phyloP scores from a whole-genome alignment of 768 basidiomycete genomes.

The Daedaleopsis sinensis region DNA sequence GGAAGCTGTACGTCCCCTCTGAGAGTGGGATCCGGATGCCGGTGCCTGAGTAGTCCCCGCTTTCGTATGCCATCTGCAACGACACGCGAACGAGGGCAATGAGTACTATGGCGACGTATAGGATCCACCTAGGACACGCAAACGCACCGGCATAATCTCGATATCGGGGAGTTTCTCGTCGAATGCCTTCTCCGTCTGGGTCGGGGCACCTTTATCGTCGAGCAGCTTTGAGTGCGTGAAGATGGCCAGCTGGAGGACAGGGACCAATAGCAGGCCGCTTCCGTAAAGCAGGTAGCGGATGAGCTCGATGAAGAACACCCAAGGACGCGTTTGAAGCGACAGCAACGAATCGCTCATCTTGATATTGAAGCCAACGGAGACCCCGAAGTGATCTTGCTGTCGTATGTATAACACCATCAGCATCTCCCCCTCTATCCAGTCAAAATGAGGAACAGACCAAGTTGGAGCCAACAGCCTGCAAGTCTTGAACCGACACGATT shows the following conservation, averaged over 20 bases:
- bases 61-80: constrained; percentile 23
- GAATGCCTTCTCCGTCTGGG: constrained; percentile 13
- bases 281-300: constrained; percentile 37
- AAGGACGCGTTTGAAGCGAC: constrained; percentile 30
- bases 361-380: constrained; percentile 37
- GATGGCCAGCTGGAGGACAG: constrained; percentile 36
- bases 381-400: constrained; percentile 44
- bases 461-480: constrained; percentile 33
- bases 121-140: not conserved
- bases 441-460: constrained; percentile 13
- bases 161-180: constrained; percentile 40
- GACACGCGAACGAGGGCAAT: too few relatives aligned
- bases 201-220: constrained; percentile 19
- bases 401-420: not conserved
- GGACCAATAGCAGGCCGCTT: constrained; percentile 36
- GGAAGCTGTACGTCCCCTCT: constrained; percentile 22
- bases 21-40: constrained; percentile 3
- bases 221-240: constrained; percentile 34
- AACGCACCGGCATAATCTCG: constrained; percentile 40
- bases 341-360: constrained; percentile 37
- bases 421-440: not conserved
- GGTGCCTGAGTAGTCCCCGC: constrained; percentile 1
- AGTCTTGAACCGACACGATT: constrained; percentile 22
- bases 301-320: constrained; percentile 34
- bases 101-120: too few relatives aligned